Conservation (phyloP, 2,329 filamentous ascomycete genomes). For the Hymenotorrendiella dingleyae region DNA sequence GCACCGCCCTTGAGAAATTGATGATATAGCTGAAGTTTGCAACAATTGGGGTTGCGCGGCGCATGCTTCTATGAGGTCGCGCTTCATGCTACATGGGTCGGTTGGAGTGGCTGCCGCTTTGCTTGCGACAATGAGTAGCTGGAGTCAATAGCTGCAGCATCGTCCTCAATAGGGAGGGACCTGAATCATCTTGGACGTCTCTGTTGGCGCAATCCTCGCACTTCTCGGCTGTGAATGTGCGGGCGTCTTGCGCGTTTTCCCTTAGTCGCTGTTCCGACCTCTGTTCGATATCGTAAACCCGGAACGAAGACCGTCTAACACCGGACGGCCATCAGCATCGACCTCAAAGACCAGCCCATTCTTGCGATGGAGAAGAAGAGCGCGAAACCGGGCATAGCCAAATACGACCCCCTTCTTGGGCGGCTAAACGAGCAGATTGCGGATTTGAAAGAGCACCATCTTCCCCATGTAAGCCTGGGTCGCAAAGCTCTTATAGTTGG, state of each 20-base stretch:
- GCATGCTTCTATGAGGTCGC: constrained; percentile 17
- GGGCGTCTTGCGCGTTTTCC: constrained; percentile 2
- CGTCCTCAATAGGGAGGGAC: too few relatives aligned
- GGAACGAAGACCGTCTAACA: too few relatives aligned
- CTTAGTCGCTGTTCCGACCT: not conserved
- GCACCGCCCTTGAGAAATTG: too few relatives aligned
- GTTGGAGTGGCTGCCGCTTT: constrained; percentile 8
- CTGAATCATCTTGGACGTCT: not conserved
- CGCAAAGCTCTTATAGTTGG: constrained; percentile 7
- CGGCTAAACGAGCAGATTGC: constrained; percentile 22
- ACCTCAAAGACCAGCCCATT: too few relatives aligned
- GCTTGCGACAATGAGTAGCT: constrained; percentile 25
- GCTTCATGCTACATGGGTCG: constrained; percentile 9
- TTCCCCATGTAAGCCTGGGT: constrained; percentile 21
- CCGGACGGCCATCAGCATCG: too few relatives aligned
- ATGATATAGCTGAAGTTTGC: too few relatives aligned
- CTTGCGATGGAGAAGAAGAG: constrained; percentile 14
- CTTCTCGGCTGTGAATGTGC: not conserved
- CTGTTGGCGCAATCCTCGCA: not conserved
- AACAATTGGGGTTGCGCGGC: constrained; percentile 7
- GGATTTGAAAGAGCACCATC: constrained; percentile 17
- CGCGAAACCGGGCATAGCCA: constrained; percentile 5
- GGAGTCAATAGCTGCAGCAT: constrained; percentile 11
- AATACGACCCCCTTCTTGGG: constrained; percentile 9
- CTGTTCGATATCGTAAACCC: too few relatives aligned